phyloP scores from a whole-genome alignment of 768 basidiomycete genomes.

The Boletus vermiculosoides region DNA sequence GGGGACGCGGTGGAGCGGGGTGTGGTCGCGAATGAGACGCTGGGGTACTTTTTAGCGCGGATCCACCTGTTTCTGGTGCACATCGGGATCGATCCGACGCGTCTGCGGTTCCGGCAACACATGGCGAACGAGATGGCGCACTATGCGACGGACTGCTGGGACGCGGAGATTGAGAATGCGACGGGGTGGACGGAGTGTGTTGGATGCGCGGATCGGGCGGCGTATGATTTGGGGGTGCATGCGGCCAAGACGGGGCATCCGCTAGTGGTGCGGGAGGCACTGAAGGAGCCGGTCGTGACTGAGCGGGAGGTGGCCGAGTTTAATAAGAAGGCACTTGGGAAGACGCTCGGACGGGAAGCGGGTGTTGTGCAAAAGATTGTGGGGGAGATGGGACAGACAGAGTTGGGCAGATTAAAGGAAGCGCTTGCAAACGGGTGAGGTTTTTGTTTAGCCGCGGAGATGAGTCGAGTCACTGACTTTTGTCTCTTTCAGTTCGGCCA shows the following conservation, averaged over 20 bases:
- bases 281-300: constrained; percentile 81
- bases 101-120: constrained; percentile 94
- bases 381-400: constrained; percentile 62
- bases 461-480: background rate
- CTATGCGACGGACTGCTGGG: constrained; percentile 99
- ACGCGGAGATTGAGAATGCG: constrained; percentile 94
- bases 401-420: constrained; percentile 62
- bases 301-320: constrained; percentile 78
- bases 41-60: constrained; percentile 95
- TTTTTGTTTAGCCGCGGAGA: constrained; percentile 9
- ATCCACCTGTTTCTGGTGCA: constrained; percentile 86
- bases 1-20: constrained; percentile 88
- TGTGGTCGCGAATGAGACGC: constrained; percentile 93
- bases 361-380: constrained; percentile 61
- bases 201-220: constrained; percentile 96
- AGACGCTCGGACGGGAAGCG: constrained; percentile 86
- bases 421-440: constrained; percentile 74
- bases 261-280: constrained; percentile 80
- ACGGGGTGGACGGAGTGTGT: constrained; percentile 95
- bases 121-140: constrained; percentile 99
- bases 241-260: constrained; percentile 78
- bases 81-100: constrained; percentile 82
- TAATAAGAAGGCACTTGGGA: constrained; percentile 87
- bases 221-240: constrained; percentile 94
- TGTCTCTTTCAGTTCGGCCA: constrained; percentile 43